These are phyloP conservation scores for Xylaria sp. DNA, from an alignment of 2,329 filamentous ascomycete genomes.

Conservation along the genomic window DNA sequence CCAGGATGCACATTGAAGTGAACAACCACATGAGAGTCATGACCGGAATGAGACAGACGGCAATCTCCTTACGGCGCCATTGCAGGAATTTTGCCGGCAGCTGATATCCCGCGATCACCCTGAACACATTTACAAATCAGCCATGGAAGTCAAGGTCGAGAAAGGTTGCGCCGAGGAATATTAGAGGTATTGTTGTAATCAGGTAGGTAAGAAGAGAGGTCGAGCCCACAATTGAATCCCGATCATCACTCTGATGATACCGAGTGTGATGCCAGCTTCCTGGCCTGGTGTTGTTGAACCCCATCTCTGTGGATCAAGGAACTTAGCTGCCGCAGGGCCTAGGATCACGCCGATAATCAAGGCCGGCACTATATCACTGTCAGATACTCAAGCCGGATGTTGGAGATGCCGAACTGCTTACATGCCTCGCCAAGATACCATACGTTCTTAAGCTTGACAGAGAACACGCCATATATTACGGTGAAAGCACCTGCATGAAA, in stretches of 20 bases:
- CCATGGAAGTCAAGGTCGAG: not conserved
- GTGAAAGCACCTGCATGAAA: slow-evolving; percentile 56
- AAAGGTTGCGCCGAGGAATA: slow-evolving; percentile 1
- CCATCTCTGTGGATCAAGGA: slow-evolving; percentile 60
- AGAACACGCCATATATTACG: slow-evolving; percentile 61
- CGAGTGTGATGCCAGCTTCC: slow-evolving; percentile 57
- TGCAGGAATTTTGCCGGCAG: slow-evolving; percentile 66
- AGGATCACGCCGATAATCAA: slow-evolving; percentile 64
- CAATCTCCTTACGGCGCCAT: slow-evolving; percentile 63
- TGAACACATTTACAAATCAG: slow-evolving; percentile 28
- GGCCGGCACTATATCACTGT: slow-evolving; percentile 59
- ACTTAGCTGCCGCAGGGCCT: slow-evolving; percentile 65
- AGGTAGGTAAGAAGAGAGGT: not conserved
- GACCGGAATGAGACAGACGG: slow-evolving; percentile 65
- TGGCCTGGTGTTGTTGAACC: slow-evolving; percentile 51
- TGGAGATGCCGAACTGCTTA: slow-evolving; percentile 48
- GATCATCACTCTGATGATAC: slow-evolving; percentile 68
- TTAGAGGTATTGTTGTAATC: not conserved
- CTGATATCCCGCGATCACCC: slow-evolving; percentile 70
- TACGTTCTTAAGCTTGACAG: slow-evolving; percentile 62
- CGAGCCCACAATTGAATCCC: slow-evolving; percentile 64
- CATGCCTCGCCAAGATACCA: slow-evolving; percentile 67
- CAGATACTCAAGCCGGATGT: slow-evolving; percentile 1
- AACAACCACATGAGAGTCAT: slow-evolving; percentile 72
- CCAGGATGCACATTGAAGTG: slow-evolving; percentile 66